A percentile compares a stretch with the other conserved stretches of the same genome.
phyloP scores from a whole-genome alignment of 352 stramenopile genomes.

The Globisporangium middletonii region DNA sequence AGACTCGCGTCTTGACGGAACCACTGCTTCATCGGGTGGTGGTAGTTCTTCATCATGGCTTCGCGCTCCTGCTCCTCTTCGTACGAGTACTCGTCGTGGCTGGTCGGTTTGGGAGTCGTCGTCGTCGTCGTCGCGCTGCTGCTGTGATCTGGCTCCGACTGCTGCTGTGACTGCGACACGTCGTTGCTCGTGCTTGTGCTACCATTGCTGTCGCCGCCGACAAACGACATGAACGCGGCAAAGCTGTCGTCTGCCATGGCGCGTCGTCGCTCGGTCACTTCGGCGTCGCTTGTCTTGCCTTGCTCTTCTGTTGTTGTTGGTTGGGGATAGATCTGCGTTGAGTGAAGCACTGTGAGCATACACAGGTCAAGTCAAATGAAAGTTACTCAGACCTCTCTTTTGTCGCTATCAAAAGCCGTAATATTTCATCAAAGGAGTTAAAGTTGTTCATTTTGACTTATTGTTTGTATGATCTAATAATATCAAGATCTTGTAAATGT shows the following conservation, averaged over 20 bases:
- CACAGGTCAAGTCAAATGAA: too few relatives aligned
- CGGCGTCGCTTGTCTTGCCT: neutral
- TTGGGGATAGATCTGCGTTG: neutral
- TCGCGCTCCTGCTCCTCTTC: slow-evolving; percentile 85
- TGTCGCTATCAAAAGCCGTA: too few relatives aligned
- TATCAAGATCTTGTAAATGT: too few relatives aligned
- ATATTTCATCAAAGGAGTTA: too few relatives aligned
- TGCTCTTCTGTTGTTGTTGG: neutral
- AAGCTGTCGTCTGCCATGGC: slow-evolving; percentile 60
- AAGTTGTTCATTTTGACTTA: too few relatives aligned
- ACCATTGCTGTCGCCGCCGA: slow-evolving; percentile 23
- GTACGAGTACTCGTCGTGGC: slow-evolving; percentile 60
- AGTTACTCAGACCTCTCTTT: too few relatives aligned
- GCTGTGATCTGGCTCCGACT: neutral
- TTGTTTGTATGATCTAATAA: too few relatives aligned
- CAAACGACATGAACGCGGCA: slow-evolving; percentile 65
- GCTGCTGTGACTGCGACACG: too few relatives aligned
- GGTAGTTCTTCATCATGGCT: slow-evolving; percentile 86
- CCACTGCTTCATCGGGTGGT: slow-evolving; percentile 87
- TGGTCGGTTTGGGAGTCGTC: slow-evolving; percentile 4
- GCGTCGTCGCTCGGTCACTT: neutral
- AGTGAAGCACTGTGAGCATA: too few relatives aligned
- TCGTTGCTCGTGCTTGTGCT: neutral
- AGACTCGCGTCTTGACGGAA: slow-evolving; percentile 61
- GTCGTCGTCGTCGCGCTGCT: neutral